Evolutionary conservation across 2,329 filamentous ascomycete genomes (phyloP), one percentile per base, ranked within the genome.

Genomic region (Tolypocladium pustulatum): DNA sequence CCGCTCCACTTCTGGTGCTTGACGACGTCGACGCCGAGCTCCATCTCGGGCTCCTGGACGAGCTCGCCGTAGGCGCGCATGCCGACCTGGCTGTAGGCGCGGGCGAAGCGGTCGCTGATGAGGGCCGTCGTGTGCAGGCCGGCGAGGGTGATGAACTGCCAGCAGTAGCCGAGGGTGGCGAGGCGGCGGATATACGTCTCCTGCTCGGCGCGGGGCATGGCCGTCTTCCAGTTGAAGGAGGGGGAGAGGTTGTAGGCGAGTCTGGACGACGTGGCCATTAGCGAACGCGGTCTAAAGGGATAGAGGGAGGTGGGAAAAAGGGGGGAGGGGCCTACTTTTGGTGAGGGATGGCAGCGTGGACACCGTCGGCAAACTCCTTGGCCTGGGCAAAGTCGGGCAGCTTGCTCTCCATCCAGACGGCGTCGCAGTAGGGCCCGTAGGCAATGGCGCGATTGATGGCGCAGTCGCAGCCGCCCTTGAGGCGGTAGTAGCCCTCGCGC

Each of bases 351-450:
- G 91, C 90, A 59, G 91, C 89, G 75, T 97, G 94, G 46, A 99
- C 93, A 55, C 94, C 93, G 51, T 89, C 82, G 37, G 94, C 92
- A 67, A 99, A 99, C 71, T 97, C 89, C 78, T 91, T 84, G 30
- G 94, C 94, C 78, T 97, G 94, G 55, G 81, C 81, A 73, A 81
- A 97, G 73, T 97, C 93, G 53, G 94, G 94, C 65, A 96, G 81
- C 78, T 96, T 97, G 78, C 88, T 93, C 83, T 99, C 94, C 94
- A 99, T 99, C 94, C 94, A 99, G 75, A 99, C 96, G 72, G 95
- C 86, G 70, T 97, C 93, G 62, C 88, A 89, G 77, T 95, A 96
- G 2, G 94, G 93, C 0, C 90, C 93, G 71, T 95, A 97, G 7
- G 93, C 91, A 60, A 96, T 78, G 38, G 92, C 93, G 54, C 93